Evolutionary conservation across 2,329 filamentous ascomycete species (phyloP).

Genomic region (Fusarium mundagurra): DNA sequence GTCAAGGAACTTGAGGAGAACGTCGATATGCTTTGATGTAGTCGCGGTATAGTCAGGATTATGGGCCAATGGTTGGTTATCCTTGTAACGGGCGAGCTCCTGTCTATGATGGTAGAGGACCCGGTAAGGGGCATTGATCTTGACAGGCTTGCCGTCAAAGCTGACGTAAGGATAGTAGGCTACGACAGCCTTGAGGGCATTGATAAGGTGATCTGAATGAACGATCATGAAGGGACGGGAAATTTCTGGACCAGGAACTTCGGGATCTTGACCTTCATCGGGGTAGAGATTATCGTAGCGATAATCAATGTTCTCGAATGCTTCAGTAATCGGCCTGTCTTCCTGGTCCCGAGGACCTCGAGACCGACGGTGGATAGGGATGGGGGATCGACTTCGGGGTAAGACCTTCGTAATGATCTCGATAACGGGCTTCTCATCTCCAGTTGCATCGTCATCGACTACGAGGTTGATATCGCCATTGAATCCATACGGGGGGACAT

Average conservation of each 20-base stretch:
- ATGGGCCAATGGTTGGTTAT: constrained; percentile 54
- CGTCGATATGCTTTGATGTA: constrained; percentile 56
- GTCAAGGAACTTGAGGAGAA: constrained; percentile 56
- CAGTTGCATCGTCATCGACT: constrained; percentile 13
- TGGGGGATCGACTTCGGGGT: constrained; percentile 9
- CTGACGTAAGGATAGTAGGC: constrained; percentile 57
- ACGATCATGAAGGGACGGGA: constrained; percentile 54
- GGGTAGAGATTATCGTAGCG: constrained; percentile 42
- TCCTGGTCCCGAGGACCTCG: constrained; percentile 13
- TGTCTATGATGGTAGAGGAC: constrained; percentile 58
- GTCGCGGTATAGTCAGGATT: constrained; percentile 52
- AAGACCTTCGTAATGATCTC: constrained; percentile 56
- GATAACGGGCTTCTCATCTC: constrained; percentile 49
- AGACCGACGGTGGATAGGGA: constrained; percentile 3
- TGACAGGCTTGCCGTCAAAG: constrained; percentile 50
- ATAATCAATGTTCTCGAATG: constrained; percentile 38
- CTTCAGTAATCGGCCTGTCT: constrained; percentile 45
- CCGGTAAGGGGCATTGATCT: constrained; percentile 57
- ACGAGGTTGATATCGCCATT: constrained; percentile 36
- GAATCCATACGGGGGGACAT: constrained; percentile 44
- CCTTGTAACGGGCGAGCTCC: constrained; percentile 54
- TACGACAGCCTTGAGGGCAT: constrained; percentile 59
- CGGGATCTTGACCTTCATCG: constrained; percentile 35
- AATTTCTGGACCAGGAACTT: constrained; percentile 42
- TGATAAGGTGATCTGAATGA: constrained; percentile 56